Evolutionary conservation across 139 green algal genomes (phyloP).

Genomic region (Edaphochlamys debaryana): DNA sequence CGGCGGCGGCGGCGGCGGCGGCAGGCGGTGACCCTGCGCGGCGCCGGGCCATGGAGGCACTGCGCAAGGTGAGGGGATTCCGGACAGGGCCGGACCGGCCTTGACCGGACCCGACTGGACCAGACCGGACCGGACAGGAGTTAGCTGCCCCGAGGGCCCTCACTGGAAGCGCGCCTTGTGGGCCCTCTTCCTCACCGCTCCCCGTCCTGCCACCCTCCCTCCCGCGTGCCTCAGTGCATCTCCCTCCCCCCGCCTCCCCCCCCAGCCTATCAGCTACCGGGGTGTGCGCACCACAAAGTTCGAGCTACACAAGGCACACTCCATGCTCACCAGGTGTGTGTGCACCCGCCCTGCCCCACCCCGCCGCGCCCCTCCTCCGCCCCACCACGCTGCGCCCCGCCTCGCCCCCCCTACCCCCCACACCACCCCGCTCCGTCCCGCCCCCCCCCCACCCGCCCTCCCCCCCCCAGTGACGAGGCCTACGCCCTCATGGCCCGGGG

Average conservation of each 20-base stretch:
- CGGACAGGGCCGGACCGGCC: too few species aligned
- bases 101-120: too few species aligned
- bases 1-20: too few species aligned
- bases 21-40: too few species aligned
- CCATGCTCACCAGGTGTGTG: constrained; percentile 19
- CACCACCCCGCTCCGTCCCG: too few species aligned
- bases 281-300: constrained; percentile 21
- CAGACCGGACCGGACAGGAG: too few species aligned
- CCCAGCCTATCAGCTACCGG: background rate
- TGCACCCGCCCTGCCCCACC: too few species aligned
- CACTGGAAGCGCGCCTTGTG: too few species aligned
- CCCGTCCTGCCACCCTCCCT: background rate
- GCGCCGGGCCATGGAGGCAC: background rate
- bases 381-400: too few species aligned
- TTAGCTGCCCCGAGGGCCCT: background rate
- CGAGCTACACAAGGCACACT: constrained; percentile 31
- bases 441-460: too few species aligned
- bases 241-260: background rate
- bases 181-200: background rate
- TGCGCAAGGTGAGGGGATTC: background rate
- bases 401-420: too few species aligned
- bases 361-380: too few species aligned
- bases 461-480: background rate
- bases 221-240: background rate
- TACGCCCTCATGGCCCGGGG: background rate